Evolutionary conservation across 495 filamentous ascomycete genomes (phyloP).

Genomic region (Wilcoxina mikolae): DNA sequence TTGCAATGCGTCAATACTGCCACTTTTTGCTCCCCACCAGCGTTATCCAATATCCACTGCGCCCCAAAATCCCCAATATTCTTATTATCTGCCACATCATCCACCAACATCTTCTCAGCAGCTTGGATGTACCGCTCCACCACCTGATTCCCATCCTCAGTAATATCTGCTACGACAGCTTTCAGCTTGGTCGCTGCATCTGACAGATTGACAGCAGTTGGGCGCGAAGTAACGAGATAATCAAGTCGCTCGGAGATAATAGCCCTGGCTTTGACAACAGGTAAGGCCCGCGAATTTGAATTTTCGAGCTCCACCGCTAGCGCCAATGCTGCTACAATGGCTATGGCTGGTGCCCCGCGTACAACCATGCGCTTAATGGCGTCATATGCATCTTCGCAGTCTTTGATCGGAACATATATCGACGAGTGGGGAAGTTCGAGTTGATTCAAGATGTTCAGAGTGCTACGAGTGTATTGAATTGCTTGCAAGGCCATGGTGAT

Average conservation of each 20-base stretch:
- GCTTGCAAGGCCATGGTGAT: constrained; percentile 47
- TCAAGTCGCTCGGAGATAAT: constrained; percentile 62
- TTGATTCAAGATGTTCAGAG: constrained; percentile 78
- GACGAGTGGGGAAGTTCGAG: constrained; percentile 75
- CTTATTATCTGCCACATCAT: constrained; percentile 74
- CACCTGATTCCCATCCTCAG: constrained; percentile 28
- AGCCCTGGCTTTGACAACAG: constrained; percentile 41
- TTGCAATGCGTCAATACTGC: constrained; percentile 92
- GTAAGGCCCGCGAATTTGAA: not conserved
- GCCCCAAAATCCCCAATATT: constrained; percentile 71
- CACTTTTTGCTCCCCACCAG: constrained; percentile 31
- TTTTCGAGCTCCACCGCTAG: constrained; percentile 59
- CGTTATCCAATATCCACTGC: constrained; percentile 54
- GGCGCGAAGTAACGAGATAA: constrained; percentile 71
- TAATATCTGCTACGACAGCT: constrained; percentile 35
- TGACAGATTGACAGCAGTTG: constrained; percentile 85
- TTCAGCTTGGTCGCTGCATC: constrained; percentile 77
- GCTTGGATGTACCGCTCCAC: constrained; percentile 49
- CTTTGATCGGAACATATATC: constrained; percentile 58
- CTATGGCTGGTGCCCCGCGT: constrained; percentile 86
- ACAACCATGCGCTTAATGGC: constrained; percentile 91
- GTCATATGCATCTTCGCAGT: constrained; percentile 71
- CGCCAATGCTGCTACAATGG: constrained; percentile 83
- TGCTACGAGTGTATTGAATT: constrained; percentile 67
- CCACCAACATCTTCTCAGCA: constrained; percentile 74